These are phyloP conservation scores for Yarrowia sp. DNA, from an alignment of 805 yeast genomes.

Conservation along the genomic window DNA sequence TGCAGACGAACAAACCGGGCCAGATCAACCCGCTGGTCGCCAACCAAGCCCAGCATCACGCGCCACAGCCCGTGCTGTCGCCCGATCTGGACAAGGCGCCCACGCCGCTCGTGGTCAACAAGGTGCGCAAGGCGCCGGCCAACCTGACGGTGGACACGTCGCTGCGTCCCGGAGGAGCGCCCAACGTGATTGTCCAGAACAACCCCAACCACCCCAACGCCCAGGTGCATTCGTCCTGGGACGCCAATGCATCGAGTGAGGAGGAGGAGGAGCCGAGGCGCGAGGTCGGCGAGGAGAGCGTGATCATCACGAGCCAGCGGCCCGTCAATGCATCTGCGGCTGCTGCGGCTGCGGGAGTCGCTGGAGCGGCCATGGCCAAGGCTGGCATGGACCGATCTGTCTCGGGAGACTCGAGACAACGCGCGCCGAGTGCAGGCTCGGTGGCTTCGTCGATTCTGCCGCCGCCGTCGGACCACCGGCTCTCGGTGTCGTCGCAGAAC, in stretches of 20 bases:
- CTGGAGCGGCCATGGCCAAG: no score
- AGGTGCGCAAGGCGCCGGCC: conserved; percentile 13
- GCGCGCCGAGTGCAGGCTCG: no score
- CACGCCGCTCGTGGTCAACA: conserved; percentile 20
- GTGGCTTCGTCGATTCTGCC: conserved; percentile 5
- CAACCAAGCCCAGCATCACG: neutral
- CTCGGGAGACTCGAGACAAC: no score
- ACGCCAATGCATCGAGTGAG: conserved; percentile 7
- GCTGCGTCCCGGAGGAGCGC: neutral
- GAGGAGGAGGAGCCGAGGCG: conserved; percentile 7
- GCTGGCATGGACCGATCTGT: neutral
- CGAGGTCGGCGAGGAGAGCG: conserved; percentile 9
- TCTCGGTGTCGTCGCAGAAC: conserved; percentile 10
- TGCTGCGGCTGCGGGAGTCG: neutral
- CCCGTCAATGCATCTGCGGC: conserved; percentile 17
- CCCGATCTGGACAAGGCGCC: conserved; percentile 22
- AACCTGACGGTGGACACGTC: conserved; percentile 21
- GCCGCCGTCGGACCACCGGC: neutral
- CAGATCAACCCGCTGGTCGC: neutral
- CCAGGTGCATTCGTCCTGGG: conserved; percentile 24
- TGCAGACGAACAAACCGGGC: neutral
- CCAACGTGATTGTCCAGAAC: neutral
- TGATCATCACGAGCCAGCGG: conserved; percentile 11
- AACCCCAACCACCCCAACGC: conserved; percentile 26
- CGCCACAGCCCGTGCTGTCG: conserved; percentile 20